Percentiles rank a stretch among this genome's conserved stretches.
Evolutionary conservation across 345 rosid species (phyloP).

Genomic region (Sapria himalayana): DNA sequence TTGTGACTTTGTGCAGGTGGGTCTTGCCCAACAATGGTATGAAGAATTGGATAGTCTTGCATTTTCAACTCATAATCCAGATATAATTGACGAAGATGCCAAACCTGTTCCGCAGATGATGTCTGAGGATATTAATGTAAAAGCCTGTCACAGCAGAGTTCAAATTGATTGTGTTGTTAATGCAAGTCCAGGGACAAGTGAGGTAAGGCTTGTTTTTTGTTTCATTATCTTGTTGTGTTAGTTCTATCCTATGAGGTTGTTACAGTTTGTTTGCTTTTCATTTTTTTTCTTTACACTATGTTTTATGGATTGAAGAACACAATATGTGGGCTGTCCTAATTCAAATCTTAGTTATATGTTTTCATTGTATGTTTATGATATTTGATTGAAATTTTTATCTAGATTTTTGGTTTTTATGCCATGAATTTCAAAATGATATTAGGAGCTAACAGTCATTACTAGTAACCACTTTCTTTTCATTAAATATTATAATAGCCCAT

Average conservation of each 20-base stretch:
- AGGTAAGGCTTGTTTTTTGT: constrained; percentile 26
- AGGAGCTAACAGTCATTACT: too few species aligned
- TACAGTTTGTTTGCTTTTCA: constrained; percentile 3
- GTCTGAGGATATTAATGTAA: constrained; percentile 20
- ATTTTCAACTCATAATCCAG: constrained; percentile 27
- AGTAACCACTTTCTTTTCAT: too few species aligned
- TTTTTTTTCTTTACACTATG: too few species aligned
- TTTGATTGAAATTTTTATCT: too few species aligned
- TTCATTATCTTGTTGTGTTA: not conserved
- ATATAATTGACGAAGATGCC: constrained; percentile 22
- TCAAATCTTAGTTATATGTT: too few species aligned
- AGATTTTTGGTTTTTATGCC: too few species aligned
- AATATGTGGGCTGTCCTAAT: too few species aligned
- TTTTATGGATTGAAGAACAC: too few species aligned
- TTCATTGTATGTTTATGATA: too few species aligned
- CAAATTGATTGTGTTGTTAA: constrained; percentile 41
- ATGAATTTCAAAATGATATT: too few species aligned
- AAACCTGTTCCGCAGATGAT: constrained; percentile 10
- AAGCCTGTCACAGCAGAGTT: too few species aligned
- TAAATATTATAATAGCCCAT: too few species aligned
- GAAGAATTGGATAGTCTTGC: constrained; percentile 77
- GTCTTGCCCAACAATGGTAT: constrained; percentile 77
- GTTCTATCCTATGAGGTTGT: not conserved
- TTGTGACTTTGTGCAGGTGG: constrained; percentile 33
- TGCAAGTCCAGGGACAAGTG: constrained; percentile 73